Percentiles rank a stretch among this genome's conserved stretches.
Evolutionary conservation across 371 early-diverging fungal species (phyloP).

Genomic region (Mortierella sp.): DNA sequence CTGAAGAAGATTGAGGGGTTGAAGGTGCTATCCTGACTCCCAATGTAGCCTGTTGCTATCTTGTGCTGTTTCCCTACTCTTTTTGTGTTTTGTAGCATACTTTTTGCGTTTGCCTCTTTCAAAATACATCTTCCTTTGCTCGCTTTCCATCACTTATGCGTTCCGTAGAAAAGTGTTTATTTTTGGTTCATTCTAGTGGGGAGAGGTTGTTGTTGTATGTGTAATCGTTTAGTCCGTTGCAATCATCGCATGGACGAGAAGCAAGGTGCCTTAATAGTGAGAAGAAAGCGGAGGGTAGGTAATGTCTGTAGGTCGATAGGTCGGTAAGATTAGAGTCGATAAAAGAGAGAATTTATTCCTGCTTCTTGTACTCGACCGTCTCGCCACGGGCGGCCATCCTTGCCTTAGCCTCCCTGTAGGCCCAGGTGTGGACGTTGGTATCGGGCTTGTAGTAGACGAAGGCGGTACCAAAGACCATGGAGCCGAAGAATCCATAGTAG

Average conservation of each 20-base stretch:
- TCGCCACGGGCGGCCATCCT: constrained; percentile 60
- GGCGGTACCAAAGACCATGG: constrained; percentile 65
- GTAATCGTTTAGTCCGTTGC: neutral
- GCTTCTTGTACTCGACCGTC: constrained; percentile 56
- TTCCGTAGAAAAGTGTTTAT: constrained; percentile 2
- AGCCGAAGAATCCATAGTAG: constrained; percentile 72
- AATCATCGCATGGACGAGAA: neutral
- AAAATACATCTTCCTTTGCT: neutral
- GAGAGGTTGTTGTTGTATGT: neutral
- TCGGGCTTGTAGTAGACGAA: constrained; percentile 78
- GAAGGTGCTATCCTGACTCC: neutral
- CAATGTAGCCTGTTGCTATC: neutral
- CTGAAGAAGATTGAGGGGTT: neutral
- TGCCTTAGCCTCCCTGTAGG: constrained; percentile 60
- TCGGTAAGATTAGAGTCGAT: neutral
- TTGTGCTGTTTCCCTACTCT: no score
- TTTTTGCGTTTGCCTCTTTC: neutral
- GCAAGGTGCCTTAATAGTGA: neutral
- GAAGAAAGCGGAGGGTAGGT: neutral
- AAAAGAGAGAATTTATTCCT: constrained; percentile 19
- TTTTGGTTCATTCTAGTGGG: constrained; percentile 2
- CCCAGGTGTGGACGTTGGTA: constrained; percentile 66
- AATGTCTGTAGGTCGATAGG: neutral
- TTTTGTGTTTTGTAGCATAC: neutral
- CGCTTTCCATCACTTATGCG: neutral